Percentiles rank a stretch among this genome's conserved stretches.
Conservation (phyloP, 495 filamentous ascomycete species). For the Cercophora newfieldiana region DNA sequence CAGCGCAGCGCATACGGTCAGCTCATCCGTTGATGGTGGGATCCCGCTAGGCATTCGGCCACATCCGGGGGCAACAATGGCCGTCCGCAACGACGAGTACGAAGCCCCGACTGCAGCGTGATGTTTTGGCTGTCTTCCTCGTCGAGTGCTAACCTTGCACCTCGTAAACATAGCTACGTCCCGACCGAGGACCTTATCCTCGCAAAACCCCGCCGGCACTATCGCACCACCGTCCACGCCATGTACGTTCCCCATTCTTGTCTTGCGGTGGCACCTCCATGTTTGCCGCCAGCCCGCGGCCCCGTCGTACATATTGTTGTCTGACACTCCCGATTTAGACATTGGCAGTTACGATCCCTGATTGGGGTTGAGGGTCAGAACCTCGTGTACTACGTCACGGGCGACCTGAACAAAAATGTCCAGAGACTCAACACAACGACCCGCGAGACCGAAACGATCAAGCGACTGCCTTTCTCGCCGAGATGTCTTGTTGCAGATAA, state of each 20-base stretch:
- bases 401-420: constrained; percentile 52
- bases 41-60: constrained; percentile 26
- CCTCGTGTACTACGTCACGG: constrained; percentile 76
- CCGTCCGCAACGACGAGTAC: constrained; percentile 54
- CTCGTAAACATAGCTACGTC: constrained; percentile 32
- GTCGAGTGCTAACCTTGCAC: not conserved
- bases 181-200: constrained; percentile 59
- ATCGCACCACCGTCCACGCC: constrained; percentile 70
- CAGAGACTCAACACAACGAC: constrained; percentile 71
- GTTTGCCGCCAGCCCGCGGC: not conserved
- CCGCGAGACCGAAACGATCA: constrained; percentile 71
- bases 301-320: constrained; percentile 12
- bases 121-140: not conserved
- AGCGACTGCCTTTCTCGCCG: constrained; percentile 76
- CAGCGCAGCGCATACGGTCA: not conserved
- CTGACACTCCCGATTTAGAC: constrained; percentile 52
- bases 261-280: constrained; percentile 1
- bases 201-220: constrained; percentile 68
- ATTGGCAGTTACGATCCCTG: constrained; percentile 89
- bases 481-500: constrained; percentile 80
- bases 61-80: constrained; percentile 45
- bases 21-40: constrained; percentile 28
- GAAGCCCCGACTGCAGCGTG: constrained; percentile 13
- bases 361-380: constrained; percentile 77
- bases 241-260: constrained; percentile 55